phyloP scores from a whole-genome alignment of 2,329 filamentous ascomycete species.

The Cadophora gregata region DNA sequence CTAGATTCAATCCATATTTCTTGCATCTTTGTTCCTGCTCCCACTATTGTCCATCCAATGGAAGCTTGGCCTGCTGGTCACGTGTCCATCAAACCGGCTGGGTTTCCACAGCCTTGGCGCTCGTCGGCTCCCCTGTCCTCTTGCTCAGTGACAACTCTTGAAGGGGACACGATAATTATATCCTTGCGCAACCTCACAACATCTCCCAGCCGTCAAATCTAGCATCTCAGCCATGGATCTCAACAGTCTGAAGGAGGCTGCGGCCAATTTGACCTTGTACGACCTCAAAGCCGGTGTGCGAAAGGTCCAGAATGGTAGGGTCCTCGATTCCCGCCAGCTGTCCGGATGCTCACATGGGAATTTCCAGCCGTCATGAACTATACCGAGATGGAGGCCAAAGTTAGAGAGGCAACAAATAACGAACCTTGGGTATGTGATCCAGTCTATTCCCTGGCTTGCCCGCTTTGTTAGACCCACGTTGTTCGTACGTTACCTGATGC shows the following conservation, averaged over 20 bases:
- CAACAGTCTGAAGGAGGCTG: constrained; percentile 70
- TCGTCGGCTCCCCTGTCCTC: constrained; percentile 4
- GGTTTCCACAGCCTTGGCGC: constrained; percentile 23
- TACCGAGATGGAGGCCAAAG: constrained; percentile 77
- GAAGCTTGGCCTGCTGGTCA: neutral
- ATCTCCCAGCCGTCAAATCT: neutral
- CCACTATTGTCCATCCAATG: neutral
- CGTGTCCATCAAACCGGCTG: neutral
- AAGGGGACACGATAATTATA: constrained; percentile 24
- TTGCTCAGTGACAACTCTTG: neutral
- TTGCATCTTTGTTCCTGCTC: neutral
- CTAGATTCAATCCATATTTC: neutral
- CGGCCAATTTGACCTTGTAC: constrained; percentile 75
- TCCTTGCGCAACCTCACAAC: constrained; percentile 21
- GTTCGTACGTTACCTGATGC: neutral
- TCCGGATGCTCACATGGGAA: constrained; percentile 38
- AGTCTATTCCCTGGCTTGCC: neutral
- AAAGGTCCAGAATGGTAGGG: constrained; percentile 78
- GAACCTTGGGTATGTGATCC: constrained; percentile 94
- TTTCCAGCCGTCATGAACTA: constrained; percentile 76
- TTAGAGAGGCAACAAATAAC: constrained; percentile 98
- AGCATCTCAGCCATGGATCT: constrained; percentile 62
- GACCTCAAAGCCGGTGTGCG: constrained; percentile 77
- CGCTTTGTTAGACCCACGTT: neutral
- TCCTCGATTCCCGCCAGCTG: constrained; percentile 35